Base-by-base conservation (phyloP, 2,329 filamentous ascomycete species). In the Macrophomina pseudophaseolina region DNA sequence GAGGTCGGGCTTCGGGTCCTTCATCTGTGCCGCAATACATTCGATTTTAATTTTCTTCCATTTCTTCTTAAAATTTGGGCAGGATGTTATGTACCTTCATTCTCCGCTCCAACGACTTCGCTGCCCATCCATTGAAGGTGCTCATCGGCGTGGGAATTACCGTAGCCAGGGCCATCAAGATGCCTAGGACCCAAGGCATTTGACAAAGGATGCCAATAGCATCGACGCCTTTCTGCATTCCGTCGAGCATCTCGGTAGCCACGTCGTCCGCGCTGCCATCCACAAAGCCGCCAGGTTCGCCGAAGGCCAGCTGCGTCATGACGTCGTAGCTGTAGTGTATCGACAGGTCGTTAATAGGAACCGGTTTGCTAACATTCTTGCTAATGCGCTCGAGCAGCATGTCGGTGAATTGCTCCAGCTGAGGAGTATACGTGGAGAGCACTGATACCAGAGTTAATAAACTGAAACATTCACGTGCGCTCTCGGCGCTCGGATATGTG, bases 291-390 rank as follows among this genome's bases (percentile, higher is more conserved):
- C 82, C 80, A 2, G 80, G 79, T 70, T 82, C 81, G 23, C 79
- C 79, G 30, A 83, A 70, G 67, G 51, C 51, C 5, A 53, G 51
- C 30, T 84, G 81, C 12, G 81, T 82, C 80, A 86, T 85, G 67
- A 85, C 80, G 66, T 86, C 84, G 68, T 85, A 82, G 12, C 81
- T 78, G 49, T 85, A 72, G 74, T 79, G 83, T 67, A 80, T 58
- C 23, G 46, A 8, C 44, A 48, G 32, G 12, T 66, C 46, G 11
- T 58, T 63, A 28, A 42, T 32, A 16, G 40, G 35, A 30, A 63
- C 56, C 12, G 65, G 38, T 2, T 63, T 35, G 12, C 56, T 56
- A 8, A 18, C 42, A 11, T 49, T 35, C 8, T 30, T 23, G n/a
- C 5, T 23, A 1, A 59, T 52, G 8, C 48, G 53, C 23, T 42